A percentile compares a stretch with the other conserved stretches of the same genome.
Evolutionary conservation across 768 basidiomycete genomes (phyloP).

Genomic region (Wakefieldia striispora): DNA sequence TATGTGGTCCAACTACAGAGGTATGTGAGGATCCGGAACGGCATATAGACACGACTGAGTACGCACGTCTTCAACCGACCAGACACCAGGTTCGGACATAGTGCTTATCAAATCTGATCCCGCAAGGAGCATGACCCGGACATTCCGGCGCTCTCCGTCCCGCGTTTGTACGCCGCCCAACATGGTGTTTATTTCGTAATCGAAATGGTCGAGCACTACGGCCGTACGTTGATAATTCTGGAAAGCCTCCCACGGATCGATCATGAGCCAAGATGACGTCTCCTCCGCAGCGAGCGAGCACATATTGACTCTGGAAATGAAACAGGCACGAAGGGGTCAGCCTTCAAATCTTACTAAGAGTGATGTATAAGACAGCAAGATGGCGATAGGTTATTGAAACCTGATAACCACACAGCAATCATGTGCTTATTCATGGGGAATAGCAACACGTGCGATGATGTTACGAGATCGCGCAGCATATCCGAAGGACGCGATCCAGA

Average conservation of each 20-base stretch:
- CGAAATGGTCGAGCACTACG: constrained; percentile 95
- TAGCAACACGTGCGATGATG: background rate
- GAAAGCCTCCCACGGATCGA: constrained; percentile 97
- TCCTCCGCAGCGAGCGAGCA: constrained; percentile 87
- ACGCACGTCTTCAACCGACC: constrained; percentile 91
- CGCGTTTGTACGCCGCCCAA: constrained; percentile 74
- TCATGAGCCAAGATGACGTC: constrained; percentile 93
- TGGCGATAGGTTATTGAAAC: background rate
- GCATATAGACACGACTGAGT: constrained; percentile 1
- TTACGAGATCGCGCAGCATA: constrained; percentile 5
- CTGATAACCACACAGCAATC: no score
- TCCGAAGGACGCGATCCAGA: background rate
- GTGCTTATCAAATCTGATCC: constrained; percentile 98
- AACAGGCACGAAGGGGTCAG: constrained; percentile 20
- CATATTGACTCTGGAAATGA: constrained; percentile 69
- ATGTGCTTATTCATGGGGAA: no score
- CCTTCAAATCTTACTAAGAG: constrained; percentile 6
- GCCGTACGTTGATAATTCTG: constrained; percentile 95
- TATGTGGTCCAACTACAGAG: constrained; percentile 85
- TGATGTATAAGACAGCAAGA: background rate
- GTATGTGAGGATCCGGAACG: constrained; percentile 13
- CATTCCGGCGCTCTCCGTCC: constrained; percentile 71
- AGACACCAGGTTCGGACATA: constrained; percentile 98
- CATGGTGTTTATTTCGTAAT: constrained; percentile 87
- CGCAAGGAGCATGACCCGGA: constrained; percentile 90